Percentiles rank a stretch among this genome's conserved stretches.
Conservation (phyloP, 208 protist genomes). For the Leishmania arabica region DNA sequence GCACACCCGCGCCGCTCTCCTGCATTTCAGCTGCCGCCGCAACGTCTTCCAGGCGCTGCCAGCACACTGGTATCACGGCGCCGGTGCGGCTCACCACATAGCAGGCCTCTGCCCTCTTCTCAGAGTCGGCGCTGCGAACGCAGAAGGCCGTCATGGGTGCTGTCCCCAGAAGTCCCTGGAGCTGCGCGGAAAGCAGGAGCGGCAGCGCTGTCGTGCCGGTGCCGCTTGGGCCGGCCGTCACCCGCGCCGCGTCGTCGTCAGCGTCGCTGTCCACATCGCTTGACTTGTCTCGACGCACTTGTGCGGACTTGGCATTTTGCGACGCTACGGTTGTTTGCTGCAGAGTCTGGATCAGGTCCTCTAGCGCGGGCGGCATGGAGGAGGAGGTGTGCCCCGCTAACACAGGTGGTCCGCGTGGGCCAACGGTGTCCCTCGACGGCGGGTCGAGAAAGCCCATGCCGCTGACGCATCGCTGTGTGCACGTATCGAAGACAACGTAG, state of each 20-base stretch:
- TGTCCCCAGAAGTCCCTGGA: conserved; percentile 6
- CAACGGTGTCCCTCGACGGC: not conserved
- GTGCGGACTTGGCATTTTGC: not conserved
- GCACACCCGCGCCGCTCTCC: not conserved
- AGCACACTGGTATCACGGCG: conserved; percentile 10
- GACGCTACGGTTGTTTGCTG: not conserved
- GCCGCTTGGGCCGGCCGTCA: not conserved
- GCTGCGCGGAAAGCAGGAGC: conserved; percentile 1
- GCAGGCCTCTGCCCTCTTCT: not conserved
- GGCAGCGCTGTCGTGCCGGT: not conserved
- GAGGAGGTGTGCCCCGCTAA: not conserved
- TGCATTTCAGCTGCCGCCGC: not conserved
- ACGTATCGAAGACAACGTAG: conserved; percentile 28
- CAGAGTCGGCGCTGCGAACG: not conserved
- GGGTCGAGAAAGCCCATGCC: conserved; percentile 16
- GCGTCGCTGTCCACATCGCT: not conserved
- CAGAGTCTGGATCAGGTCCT: conserved; percentile 7
- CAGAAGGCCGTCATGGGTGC: conserved; percentile 8
- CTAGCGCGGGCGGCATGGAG: conserved; percentile 6
- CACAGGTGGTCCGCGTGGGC: not conserved
- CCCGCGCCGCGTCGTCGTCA: not conserved
- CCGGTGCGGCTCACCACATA: conserved; percentile 17
- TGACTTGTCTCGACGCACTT: not conserved
- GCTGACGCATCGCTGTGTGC: conserved; percentile 22
- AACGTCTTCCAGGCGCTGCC: conserved; percentile 5